Evolutionary conservation across 306 rosid species (phyloP).

Genomic region (Ochetophila trinervis): DNA sequence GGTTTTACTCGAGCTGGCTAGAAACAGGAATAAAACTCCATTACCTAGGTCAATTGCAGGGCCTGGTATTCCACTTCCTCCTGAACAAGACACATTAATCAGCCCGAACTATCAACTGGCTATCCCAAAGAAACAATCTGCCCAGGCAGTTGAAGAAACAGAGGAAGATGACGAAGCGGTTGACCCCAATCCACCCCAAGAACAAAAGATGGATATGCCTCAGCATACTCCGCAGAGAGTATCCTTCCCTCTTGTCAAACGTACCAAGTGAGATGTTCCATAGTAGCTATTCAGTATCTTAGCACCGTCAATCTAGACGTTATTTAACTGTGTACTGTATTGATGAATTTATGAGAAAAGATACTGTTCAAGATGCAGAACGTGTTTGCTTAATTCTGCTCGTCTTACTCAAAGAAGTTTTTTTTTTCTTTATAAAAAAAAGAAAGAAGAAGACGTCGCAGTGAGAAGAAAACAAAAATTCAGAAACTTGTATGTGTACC

Average conservation of each 20-base stretch:
- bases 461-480: too few relatives aligned
- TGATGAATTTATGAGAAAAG: too few relatives aligned
- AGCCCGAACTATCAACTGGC: constrained; percentile 78
- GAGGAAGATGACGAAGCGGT: constrained; percentile 63
- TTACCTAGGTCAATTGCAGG: constrained; percentile 63
- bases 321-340: too few relatives aligned
- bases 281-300: background rate
- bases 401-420: too few relatives aligned
- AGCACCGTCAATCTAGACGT: background rate
- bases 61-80: constrained; percentile 72
- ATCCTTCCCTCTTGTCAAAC: constrained; percentile 69
- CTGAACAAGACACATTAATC: constrained; percentile 72
- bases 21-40: constrained; percentile 75
- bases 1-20: constrained; percentile 80
- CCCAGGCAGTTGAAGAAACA: constrained; percentile 62
- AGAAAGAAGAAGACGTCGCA: too few relatives aligned
- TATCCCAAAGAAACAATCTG: constrained; percentile 63
- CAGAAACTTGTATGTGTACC: too few relatives aligned
- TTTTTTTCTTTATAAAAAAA: too few relatives aligned
- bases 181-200: constrained; percentile 51
- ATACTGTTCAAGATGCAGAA: too few relatives aligned
- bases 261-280: constrained; percentile 36
- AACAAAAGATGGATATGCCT: constrained; percentile 51
- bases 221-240: constrained; percentile 67
- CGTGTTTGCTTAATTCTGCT: too few relatives aligned